Conservation (phyloP, 75 land plant species). For the Sequoiadendron giganteum region DNA sequence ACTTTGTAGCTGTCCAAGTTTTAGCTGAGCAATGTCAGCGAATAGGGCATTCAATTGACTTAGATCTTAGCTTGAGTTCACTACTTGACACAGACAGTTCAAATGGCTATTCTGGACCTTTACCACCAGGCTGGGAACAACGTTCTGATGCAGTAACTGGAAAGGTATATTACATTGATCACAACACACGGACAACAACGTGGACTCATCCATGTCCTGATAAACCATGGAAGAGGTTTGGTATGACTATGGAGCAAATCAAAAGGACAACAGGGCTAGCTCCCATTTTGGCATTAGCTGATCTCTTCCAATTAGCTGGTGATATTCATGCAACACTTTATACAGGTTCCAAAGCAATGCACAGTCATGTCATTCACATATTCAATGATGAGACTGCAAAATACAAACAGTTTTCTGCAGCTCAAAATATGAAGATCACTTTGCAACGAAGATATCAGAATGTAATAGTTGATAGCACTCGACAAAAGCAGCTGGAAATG, state of each 20-base stretch:
- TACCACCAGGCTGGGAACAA: slow-evolving; percentile 99
- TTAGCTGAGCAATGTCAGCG: slow-evolving; percentile 89
- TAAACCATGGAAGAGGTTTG: slow-evolving; percentile 95
- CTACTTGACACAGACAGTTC: slow-evolving; percentile 23
- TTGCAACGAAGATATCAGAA: slow-evolving; percentile 90
- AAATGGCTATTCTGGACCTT: slow-evolving; percentile 65
- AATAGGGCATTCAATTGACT: slow-evolving; percentile 77
- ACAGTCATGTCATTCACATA: slow-evolving; percentile 92
- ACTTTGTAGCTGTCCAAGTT: slow-evolving; percentile 90
- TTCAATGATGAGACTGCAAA: slow-evolving; percentile 82
- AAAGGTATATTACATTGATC: slow-evolving; percentile 87
- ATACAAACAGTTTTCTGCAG: slow-evolving; percentile 76
- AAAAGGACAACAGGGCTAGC: slow-evolving; percentile 74
- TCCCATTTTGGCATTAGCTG: slow-evolving; percentile 78
- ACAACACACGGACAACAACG: slow-evolving; percentile 88
- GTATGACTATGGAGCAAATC: slow-evolving; percentile 85
- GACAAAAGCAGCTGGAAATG: slow-evolving; percentile 96
- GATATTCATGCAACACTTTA: slow-evolving; percentile 99
- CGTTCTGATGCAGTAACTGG: slow-evolving; percentile 92
- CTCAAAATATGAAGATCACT: slow-evolving; percentile 90
- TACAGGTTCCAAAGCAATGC: slow-evolving; percentile 99
- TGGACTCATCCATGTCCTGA: slow-evolving; percentile 97
- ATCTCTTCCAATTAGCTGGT: slow-evolving; percentile 83
- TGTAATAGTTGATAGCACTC: slow-evolving; percentile 84
- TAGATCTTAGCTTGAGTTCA: slow-evolving; percentile 42